Evolutionary conservation across 805 yeast genomes (phyloP), one percentile per base, ranked within the genome.

Genomic region (Wickerhamomyces rabaulensis): DNA sequence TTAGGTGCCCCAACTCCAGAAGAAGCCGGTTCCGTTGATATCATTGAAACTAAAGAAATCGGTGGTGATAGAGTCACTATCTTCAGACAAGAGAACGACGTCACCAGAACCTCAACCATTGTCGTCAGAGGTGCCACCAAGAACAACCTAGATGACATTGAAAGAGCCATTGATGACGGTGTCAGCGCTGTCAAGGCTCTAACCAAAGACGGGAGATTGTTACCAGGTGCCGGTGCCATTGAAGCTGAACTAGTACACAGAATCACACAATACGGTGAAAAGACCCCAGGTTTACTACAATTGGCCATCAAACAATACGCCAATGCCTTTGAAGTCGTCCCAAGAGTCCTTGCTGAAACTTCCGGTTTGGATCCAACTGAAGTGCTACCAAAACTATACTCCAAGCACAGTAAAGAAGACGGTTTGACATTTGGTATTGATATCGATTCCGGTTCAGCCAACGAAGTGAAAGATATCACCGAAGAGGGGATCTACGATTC

Each of bases 11-110:
- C 97, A 57, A 79, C 87, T 70, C 92, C 96, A 19, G 96, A 91
- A 61, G 97, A 92, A 68, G 79, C 88, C 74, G 99, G 99, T 46
- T 63, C 76, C 39, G 79, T 94, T 50, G 99, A 92, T 63, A 66
- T 84, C 26, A 92, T 94, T 43, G 95, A 87, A 70, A 85, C 96
- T 21, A 80, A 79, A 58, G 99, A 94, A 72, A 89, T 94, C 63
- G 99, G 99, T 54, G 97, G 97, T 45, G 97, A 94, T 69, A 80
- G 97, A 66, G 98, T 94, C 35, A 92, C 98, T 9, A 78, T 94
- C 26, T 91, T 94, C 74, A 79, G 88, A 64, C 99, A 94, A 69
- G 80, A 76, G 52, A 66, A 70, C 29, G 67, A 67, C 26, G 61
- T 64, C 40, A 84, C 96, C 23, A 77, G 87, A 57, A 94, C 99